These are phyloP conservation scores for Blumeria hordei DNA, from an alignment of 2,329 filamentous ascomycete species.

Conservation along the genomic window DNA sequence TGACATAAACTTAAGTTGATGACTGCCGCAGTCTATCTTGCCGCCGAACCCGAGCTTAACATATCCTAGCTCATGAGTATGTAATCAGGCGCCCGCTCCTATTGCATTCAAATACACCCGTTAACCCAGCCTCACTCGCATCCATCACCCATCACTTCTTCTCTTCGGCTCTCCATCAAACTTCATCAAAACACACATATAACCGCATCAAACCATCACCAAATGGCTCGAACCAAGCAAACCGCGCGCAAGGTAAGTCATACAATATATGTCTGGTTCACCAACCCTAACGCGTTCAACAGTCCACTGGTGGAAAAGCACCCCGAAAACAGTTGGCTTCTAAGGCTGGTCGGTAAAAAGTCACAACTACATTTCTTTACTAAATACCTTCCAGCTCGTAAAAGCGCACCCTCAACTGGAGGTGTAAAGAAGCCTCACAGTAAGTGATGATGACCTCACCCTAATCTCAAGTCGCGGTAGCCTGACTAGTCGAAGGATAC, in stretches of 20 bases:
- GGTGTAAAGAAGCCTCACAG: conserved; percentile 88
- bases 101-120: no score
- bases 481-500: not conserved
- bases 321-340: conserved; percentile 92
- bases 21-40: no score
- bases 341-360: conserved; percentile 32
- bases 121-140: no score
- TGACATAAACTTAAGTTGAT: no score
- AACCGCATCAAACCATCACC: no score
- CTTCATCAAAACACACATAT: no score
- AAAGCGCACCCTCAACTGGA: conserved; percentile 89
- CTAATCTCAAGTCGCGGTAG: conserved; percentile 20
- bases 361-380: not conserved
- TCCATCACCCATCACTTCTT: no score
- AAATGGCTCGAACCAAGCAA: conserved; percentile 20
- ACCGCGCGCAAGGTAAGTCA: conserved; percentile 30
- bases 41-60: no score
- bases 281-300: conserved; percentile 8
- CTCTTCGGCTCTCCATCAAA: no score
- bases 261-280: not conserved
- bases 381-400: conserved; percentile 38
- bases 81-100: no score
- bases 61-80: no score
- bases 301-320: conserved; percentile 59
- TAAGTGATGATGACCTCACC: conserved; percentile 40